Percentiles rank a stretch among this genome's conserved stretches.
These are phyloP conservation scores for Trichoderma sp. DNA, from an alignment of 2,329 filamentous ascomycete species.

Conservation along the genomic window DNA sequence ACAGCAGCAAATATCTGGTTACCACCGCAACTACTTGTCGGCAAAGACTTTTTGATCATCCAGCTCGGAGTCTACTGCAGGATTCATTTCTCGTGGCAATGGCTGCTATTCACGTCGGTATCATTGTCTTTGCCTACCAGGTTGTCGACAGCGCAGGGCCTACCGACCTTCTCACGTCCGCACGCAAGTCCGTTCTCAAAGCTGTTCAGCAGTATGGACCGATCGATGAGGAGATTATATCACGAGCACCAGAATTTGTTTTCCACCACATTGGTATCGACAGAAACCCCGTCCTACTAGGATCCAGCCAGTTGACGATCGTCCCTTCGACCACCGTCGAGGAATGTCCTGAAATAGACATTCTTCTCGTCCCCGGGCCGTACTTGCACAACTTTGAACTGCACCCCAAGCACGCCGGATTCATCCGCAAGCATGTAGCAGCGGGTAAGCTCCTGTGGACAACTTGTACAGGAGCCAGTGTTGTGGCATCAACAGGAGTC, in stretches of 20 bases:
- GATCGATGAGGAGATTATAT: not conserved
- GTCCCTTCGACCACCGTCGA: conserved; percentile 40
- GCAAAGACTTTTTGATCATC: too few species aligned
- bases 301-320: conserved; percentile 30
- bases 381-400: conserved; percentile 36
- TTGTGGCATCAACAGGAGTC: conserved; percentile 41
- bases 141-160: conserved; percentile 40
- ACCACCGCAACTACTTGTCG: too few species aligned
- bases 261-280: conserved; percentile 43
- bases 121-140: conserved; percentile 39
- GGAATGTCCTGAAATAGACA: conserved; percentile 43
- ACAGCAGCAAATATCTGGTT: too few species aligned
- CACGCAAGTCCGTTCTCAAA: conserved; percentile 31
- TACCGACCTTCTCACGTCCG: conserved; percentile 38
- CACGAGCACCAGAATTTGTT: not conserved
- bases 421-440: conserved; percentile 42
- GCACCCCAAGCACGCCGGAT: conserved; percentile 36
- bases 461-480: conserved; percentile 43
- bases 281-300: conserved; percentile 35
- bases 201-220: conserved; percentile 14
- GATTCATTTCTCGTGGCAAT: conserved; percentile 9
- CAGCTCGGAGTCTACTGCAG: too few species aligned
- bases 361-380: conserved; percentile 43
- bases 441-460: conserved; percentile 42
- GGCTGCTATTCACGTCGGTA: conserved; percentile 36